Evolutionary conservation across 2,329 filamentous ascomycete genomes (phyloP).

Genomic region (Iodosphaeria phyllophila): DNA sequence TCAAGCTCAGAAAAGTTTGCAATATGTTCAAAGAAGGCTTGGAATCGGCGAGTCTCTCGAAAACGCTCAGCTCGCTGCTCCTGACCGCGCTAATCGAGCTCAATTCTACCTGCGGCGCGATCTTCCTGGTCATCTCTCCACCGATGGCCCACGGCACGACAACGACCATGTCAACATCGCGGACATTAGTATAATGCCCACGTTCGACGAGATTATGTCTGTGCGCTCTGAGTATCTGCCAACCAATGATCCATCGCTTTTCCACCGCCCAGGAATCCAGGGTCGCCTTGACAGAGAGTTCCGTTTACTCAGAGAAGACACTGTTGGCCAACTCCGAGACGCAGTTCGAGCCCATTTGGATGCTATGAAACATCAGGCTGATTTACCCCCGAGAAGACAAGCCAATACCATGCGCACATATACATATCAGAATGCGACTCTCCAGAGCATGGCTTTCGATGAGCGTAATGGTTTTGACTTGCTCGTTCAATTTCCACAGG

Average conservation of each 20-base stretch:
- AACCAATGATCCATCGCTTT: slow-evolving; percentile 16
- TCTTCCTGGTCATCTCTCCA: slow-evolving; percentile 15
- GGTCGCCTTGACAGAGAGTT: slow-evolving; percentile 36
- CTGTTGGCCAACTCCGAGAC: slow-evolving; percentile 31
- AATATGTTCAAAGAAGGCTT: slow-evolving; percentile 14
- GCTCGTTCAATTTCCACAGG: slow-evolving; percentile 25
- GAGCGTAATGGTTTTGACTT: slow-evolving; percentile 22
- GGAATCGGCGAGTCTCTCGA: slow-evolving; percentile 11
- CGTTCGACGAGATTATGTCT: slow-evolving; percentile 24
- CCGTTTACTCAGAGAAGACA: slow-evolving; percentile 34
- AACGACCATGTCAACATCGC: slow-evolving; percentile 28
- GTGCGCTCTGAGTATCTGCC: slow-evolving; percentile 24
- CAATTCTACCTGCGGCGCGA: slow-evolving; percentile 14
- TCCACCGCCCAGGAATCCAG: slow-evolving; percentile 21
- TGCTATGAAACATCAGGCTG: slow-evolving; percentile 8
- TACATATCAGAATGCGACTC: slow-evolving; percentile 16
- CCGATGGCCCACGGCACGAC: slow-evolving; percentile 21
- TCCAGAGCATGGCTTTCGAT: slow-evolving; percentile 17
- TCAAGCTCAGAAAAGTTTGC: slow-evolving; percentile 13
- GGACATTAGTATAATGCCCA: slow-evolving; percentile 29
- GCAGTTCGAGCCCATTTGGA: slow-evolving; percentile 22
- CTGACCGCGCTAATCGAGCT: slow-evolving; percentile 5
- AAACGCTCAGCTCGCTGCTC: slow-evolving; percentile 1
- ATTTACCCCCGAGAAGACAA: slow-evolving; percentile 3
- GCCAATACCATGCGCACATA: slow-evolving; percentile 14